Evolutionary conservation across 306 rosid species (phyloP), one percentile per base, ranked within the genome.

Genomic region (Quercus robur): DNA sequence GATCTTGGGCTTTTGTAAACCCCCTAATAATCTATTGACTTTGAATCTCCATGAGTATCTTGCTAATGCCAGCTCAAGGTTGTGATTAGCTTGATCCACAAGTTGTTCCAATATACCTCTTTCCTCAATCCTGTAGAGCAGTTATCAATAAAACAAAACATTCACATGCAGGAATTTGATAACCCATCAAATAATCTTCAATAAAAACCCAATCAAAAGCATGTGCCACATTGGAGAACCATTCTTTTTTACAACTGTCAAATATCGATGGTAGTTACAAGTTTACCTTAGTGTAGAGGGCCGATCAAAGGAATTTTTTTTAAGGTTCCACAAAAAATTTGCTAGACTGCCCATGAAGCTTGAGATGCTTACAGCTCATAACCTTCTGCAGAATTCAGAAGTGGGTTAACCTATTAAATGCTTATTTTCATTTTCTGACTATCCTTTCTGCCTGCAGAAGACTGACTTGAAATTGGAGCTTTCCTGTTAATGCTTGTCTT

Each of bases 81-180:
- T 87, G 83, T 84, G 49, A 56, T 70, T 79, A 76, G 80, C 91
- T 81, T 87, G 88, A 84, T 90, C 90, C 70, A 93, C 83, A 67
- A 91, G 77, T 80, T 86, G 86, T 63, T 88, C 76, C 85, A 93
- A 83, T 64, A 80, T 55, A 72, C 86, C 91, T 75, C 75, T 83
- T 84, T 93, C 98, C 83, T 86, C 88, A 80, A 91, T 86, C 86
- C 99, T 95, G 92, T 44, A 84, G 74, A 75, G 25, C 49, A 6
- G 15, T 14, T 28, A 67, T 57, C 55, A 56, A 71, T n/a, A 17
- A 21, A 56, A 78, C 61, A 35, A 64, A 78, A 33, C 64, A 59
- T 17, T 54, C 54, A 67, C 38, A 74, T 54, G 74, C 33, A 26
- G 28, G n/a, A 66, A 54, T 28, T 69, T 46, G 69, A 64, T 73